Evolutionary conservation across 306 rosid genomes (phyloP), one percentile per base, ranked within the genome.

Genomic region (Coriaria nepalensis): DNA sequence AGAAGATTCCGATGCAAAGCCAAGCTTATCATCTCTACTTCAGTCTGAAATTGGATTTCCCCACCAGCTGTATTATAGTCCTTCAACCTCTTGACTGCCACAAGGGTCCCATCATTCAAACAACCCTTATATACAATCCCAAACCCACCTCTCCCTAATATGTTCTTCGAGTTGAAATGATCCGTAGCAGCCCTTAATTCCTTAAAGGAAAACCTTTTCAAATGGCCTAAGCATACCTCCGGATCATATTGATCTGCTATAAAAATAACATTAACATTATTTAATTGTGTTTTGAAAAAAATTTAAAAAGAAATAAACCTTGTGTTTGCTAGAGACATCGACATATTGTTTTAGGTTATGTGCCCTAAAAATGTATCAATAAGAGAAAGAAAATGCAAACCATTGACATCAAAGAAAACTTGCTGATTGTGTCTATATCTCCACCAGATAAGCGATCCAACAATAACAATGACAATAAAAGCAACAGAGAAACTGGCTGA

Each of bases 31-130:
- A 93, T 69, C 86, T 92, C 98, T 43, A 90, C 98, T 79, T 90
- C 98, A 20, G 98, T 90, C 70, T 90, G 97, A 69, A 90, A 84
- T 66, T 90, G 98, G 61, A 85, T 90, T 74, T 90, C 98, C 39
- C 98, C 98, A 48, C 87, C 98, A 34, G 83, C 83, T 9, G 87
- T 73, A 65, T 82, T 92, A 44, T 82, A 92, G 62, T 92, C 98
- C 70, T 85, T 92, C 33, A 92, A 62, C 75, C 98, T 71, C 72
- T 92, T 92, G 39, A 92, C 96, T 14, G 98, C 98, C 59, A 82
- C 96, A 37, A 82, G 45, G 12, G 86, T 75, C n/a, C 96, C 83
- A 40, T 85, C 95, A 39, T 63, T 92, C 76, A 92, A 68, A 71
- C 61, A 20, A 1, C 96, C 98, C 66, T 79, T 92, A 81, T 65